Evolutionary conservation across 805 yeast species (phyloP).

Genomic region (Saturnispora quitensis): DNA sequence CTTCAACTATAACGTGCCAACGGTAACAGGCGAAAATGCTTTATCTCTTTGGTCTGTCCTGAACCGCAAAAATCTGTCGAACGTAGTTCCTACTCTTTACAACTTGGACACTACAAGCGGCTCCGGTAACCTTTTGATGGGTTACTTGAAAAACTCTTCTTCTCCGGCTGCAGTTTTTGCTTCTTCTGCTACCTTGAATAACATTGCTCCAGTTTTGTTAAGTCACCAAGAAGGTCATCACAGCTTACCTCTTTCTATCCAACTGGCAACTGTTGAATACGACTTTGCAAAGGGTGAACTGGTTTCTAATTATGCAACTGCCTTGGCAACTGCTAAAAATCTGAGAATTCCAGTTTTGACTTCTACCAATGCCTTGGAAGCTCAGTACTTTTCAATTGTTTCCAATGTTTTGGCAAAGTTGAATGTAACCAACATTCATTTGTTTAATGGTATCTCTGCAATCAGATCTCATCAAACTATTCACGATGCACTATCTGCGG

Average conservation of each 20-base stretch:
- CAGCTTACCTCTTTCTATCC: conserved; percentile 53
- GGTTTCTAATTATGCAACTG: conserved; percentile 54
- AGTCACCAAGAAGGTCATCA: conserved; percentile 25
- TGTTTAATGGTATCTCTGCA: conserved; percentile 73
- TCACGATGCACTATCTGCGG: conserved; percentile 35
- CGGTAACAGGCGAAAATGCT: conserved; percentile 33
- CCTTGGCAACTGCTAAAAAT: conserved; percentile 51
- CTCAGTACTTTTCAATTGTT: conserved; percentile 58
- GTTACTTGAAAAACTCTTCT: conserved; percentile 39
- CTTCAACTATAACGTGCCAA: conserved; percentile 43
- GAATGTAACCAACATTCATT: conserved; percentile 52
- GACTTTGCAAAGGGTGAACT: conserved; percentile 43
- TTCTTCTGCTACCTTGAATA: conserved; percentile 58
- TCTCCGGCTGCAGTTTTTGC: conserved; percentile 43
- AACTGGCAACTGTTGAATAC: conserved; percentile 70
- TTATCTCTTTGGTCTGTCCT: conserved; percentile 58
- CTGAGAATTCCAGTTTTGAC: conserved; percentile 61
- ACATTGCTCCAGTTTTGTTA: conserved; percentile 54
- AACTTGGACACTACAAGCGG: conserved; percentile 71
- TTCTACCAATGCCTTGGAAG: conserved; percentile 54
- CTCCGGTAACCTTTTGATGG: conserved; percentile 71
- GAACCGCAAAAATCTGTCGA: conserved; percentile 42
- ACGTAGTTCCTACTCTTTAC: conserved; percentile 52
- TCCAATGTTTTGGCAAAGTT: conserved; percentile 59
- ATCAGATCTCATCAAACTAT: conserved; percentile 42